These are phyloP conservation scores for Talaromyces liani DNA, from an alignment of 495 filamentous ascomycete species.

Conservation along the genomic window DNA sequence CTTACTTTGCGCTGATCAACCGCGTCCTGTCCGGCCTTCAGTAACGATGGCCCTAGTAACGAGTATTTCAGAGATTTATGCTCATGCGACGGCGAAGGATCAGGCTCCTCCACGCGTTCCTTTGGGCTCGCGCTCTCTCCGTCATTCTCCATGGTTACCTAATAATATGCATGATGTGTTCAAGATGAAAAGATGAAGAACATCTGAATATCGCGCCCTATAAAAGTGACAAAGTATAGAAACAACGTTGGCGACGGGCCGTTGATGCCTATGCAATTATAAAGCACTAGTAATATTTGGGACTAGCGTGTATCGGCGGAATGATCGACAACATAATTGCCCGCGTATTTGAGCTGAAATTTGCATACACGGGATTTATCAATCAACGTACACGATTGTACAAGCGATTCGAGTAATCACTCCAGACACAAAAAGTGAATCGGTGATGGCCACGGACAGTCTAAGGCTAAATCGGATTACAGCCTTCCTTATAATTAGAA, in stretches of 20 bases:
- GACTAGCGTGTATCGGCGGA: background rate
- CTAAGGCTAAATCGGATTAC: too few species aligned
- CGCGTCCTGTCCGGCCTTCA: slow-evolving; percentile 86
- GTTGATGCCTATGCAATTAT: background rate
- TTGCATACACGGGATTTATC: background rate
- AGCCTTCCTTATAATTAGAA: too few species aligned
- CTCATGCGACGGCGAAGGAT: slow-evolving; percentile 14
- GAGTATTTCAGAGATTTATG: slow-evolving; percentile 56
- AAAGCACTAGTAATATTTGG: background rate
- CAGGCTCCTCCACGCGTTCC: slow-evolving; percentile 4
- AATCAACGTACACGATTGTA: too few species aligned
- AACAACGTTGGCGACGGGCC: background rate
- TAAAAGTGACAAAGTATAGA: background rate
- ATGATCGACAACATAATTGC: background rate
- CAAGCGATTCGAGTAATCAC: too few species aligned
- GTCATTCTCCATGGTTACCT: background rate
- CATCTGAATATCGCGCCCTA: background rate
- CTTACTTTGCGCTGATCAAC: slow-evolving; percentile 84
- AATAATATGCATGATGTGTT: background rate
- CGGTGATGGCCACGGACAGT: too few species aligned
- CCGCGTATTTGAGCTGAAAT: background rate
- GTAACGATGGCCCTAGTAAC: slow-evolving; percentile 86
- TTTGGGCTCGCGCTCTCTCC: slow-evolving; percentile 19
- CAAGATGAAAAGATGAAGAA: background rate
- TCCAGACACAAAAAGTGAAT: too few species aligned